Conservation (phyloP, 2,329 filamentous ascomycete species). For the Pseudogymnoascus sp. region DNA sequence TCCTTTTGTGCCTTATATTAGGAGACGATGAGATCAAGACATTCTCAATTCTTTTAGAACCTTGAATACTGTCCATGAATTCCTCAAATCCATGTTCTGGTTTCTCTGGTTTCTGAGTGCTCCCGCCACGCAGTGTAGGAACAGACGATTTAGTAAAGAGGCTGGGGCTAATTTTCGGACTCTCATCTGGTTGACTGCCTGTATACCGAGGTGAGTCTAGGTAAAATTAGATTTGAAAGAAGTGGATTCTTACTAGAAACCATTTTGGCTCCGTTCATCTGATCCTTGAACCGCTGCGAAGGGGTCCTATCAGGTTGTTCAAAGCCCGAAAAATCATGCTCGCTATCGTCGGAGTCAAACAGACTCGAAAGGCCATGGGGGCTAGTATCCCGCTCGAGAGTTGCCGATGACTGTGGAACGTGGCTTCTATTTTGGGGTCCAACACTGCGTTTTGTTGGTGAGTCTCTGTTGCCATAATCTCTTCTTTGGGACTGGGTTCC, state of each 20-base stretch:
- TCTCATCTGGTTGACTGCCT: not conserved
- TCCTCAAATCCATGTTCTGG: not conserved
- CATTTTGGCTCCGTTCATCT: not conserved
- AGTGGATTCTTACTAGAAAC: not conserved
- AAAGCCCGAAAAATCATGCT: not conserved
- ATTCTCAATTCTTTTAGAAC: not conserved
- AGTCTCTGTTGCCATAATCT: not conserved
- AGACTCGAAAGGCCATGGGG: not conserved
- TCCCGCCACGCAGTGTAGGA: not conserved
- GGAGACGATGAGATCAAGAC: not conserved
- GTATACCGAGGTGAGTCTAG: not conserved
- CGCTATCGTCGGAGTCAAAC: not conserved
- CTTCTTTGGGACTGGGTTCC: not conserved
- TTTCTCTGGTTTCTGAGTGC: not conserved
- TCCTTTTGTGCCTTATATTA: not conserved
- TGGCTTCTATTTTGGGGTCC: not conserved
- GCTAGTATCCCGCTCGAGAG: not conserved
- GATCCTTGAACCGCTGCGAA: not conserved
- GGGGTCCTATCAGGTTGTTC: not conserved
- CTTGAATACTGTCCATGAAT: not conserved
- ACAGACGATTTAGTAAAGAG: not conserved
- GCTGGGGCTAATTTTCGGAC: not conserved
- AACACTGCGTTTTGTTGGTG: not conserved
- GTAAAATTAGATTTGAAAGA: not conserved
- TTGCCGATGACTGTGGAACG: not conserved